Evolutionary conservation across 139 green algal species (phyloP).

Genomic region (Eudorina sp.): DNA sequence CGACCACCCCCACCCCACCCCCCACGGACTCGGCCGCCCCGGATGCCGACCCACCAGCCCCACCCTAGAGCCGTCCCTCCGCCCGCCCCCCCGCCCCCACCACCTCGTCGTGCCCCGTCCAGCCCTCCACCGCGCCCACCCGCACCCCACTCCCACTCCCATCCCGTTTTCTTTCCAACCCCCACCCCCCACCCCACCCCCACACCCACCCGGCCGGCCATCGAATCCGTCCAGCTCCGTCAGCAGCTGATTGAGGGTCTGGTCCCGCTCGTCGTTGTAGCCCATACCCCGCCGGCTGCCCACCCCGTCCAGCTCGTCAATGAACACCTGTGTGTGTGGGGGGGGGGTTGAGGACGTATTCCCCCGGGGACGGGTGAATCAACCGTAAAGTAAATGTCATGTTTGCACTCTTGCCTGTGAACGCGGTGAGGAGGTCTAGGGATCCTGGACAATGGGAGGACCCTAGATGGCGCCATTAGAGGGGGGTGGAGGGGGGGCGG

Average conservation of each 20-base stretch:
- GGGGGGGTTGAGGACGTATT: neutral
- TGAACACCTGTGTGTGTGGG: constrained; percentile 88
- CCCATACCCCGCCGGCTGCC: constrained; percentile 84
- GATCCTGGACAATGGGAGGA: no score
- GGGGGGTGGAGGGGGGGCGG: neutral
- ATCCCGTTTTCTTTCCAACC: no score
- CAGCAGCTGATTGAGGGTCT: constrained; percentile 86
- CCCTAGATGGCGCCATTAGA: no score
- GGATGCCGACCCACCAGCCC: neutral
- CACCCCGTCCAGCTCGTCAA: constrained; percentile 98
- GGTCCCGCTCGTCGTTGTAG: constrained; percentile 94
- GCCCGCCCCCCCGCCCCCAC: neutral
- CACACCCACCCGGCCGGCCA: constrained; percentile 61
- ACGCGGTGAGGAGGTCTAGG: no score
- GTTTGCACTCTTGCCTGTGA: no score
- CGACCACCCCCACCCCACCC: neutral
- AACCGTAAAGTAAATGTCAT: neutral
- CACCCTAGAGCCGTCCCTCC: neutral
- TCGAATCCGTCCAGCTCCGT: constrained; percentile 96
- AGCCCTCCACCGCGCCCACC: no score
- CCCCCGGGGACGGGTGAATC: neutral
- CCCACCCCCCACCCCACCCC: neutral
- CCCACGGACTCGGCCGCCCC: neutral
- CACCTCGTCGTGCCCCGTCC: no score
- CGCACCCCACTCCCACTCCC: neutral